Conservation (phyloP, 2,329 filamentous ascomycete species). For the Huntiella decipiens region DNA sequence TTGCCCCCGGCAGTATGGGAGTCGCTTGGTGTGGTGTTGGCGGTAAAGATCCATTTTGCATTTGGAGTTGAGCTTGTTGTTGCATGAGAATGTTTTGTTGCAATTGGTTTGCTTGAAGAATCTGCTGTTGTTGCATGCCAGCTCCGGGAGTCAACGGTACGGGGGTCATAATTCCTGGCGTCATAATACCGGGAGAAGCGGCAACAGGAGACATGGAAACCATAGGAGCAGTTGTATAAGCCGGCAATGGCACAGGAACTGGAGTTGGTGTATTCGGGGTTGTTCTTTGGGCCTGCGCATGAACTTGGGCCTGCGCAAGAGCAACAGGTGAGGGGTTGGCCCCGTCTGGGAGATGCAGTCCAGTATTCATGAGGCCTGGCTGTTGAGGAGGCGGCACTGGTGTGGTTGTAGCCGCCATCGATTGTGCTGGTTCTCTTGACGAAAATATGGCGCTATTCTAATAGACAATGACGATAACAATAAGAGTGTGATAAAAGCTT, state of each 20-base stretch:
- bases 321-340: slow-evolving; percentile 11
- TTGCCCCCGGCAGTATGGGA: slow-evolving; percentile 21
- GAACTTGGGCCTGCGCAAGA: slow-evolving; percentile 12
- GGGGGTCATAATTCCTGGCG: slow-evolving; percentile 5
- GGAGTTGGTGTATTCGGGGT: slow-evolving; percentile 5
- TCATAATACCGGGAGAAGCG: slow-evolving; percentile 9
- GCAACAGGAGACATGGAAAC: slow-evolving; percentile 11
- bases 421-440: too few relatives aligned
- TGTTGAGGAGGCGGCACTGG: slow-evolving; percentile 7
- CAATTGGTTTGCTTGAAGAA: slow-evolving; percentile 5
- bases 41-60: neutral
- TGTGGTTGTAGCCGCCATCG: slow-evolving; percentile 10
- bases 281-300: slow-evolving; percentile 10
- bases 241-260: slow-evolving; percentile 7
- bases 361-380: slow-evolving; percentile 8
- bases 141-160: slow-evolving; percentile 6
- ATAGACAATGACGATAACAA: too few relatives aligned
- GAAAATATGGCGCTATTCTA: too few relatives aligned
- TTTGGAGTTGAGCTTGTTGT: neutral
- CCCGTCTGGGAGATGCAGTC: slow-evolving; percentile 13
- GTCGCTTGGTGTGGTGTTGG: slow-evolving; percentile 3
- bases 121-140: slow-evolving; percentile 6
- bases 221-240: slow-evolving; percentile 14
- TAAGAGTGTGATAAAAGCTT: too few relatives aligned
- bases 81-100: slow-evolving; percentile 3